Evolutionary conservation across 495 filamentous ascomycete genomes (phyloP).

Genomic region (Daldinia caldariorum): DNA sequence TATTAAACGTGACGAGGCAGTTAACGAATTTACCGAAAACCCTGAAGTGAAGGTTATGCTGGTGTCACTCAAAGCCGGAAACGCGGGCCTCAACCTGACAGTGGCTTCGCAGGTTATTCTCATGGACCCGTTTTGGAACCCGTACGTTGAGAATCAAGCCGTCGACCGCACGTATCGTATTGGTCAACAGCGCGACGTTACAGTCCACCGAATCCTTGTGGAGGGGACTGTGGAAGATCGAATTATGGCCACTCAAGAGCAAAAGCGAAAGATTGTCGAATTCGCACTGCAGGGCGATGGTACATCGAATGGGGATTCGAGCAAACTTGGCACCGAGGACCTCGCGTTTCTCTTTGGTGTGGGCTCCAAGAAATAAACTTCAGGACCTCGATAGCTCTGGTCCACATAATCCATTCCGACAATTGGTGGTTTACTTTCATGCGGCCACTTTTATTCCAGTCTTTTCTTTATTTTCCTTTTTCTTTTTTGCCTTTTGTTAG

Average conservation of each 20-base stretch:
- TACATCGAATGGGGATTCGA: no score
- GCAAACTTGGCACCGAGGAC: neutral
- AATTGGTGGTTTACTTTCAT: neutral
- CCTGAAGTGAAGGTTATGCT: slow-evolving; percentile 78
- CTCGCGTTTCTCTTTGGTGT: slow-evolving; percentile 20
- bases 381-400: neutral
- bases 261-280: slow-evolving; percentile 80
- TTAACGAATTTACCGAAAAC: slow-evolving; percentile 74
- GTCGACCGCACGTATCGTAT: slow-evolving; percentile 92
- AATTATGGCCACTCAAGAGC: slow-evolving; percentile 80
- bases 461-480: neutral
- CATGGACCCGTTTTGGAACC: slow-evolving; percentile 95
- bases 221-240: slow-evolving; percentile 85
- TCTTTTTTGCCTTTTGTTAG: neutral
- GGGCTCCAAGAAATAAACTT: neutral
- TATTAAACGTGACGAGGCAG: slow-evolving; percentile 72
- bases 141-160: slow-evolving; percentile 91
- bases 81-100: slow-evolving; percentile 87
- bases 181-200: slow-evolving; percentile 78
- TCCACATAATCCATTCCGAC: neutral
- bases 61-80: slow-evolving; percentile 88
- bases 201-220: slow-evolving; percentile 82
- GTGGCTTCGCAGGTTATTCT: slow-evolving; percentile 88
- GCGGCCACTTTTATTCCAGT: neutral
- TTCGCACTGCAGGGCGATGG: slow-evolving; percentile 62